A percentile compares a stretch with the other conserved stretches of the same genome.
Evolutionary conservation across 2,329 filamentous ascomycete genomes (phyloP).

Genomic region (Exophiala sideris): DNA sequence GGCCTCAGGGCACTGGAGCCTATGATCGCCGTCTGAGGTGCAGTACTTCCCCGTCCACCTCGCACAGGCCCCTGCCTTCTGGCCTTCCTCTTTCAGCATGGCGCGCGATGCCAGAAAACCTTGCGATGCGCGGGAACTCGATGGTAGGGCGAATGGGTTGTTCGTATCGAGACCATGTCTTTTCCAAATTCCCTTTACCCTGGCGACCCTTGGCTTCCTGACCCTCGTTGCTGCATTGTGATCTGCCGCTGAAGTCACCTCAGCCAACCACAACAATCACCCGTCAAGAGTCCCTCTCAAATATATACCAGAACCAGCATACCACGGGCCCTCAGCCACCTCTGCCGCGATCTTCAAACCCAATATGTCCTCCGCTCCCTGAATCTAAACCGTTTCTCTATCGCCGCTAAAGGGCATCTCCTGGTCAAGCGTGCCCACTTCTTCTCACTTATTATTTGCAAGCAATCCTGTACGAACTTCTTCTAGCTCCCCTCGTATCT

Average conservation of each 20-base stretch:
- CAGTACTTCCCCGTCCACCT: not conserved
- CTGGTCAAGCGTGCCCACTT: not conserved
- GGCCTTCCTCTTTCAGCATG: not conserved
- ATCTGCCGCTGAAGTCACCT: not conserved
- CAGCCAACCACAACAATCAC: not conserved
- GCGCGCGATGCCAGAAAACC: not conserved
- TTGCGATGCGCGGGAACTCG: not conserved
- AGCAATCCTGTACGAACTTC: not conserved
- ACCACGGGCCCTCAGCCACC: not conserved
- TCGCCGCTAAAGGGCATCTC: not conserved
- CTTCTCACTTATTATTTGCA: not conserved
- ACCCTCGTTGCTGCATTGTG: not conserved
- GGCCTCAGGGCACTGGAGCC: not conserved
- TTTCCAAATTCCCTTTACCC: not conserved
- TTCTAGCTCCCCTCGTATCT: not conserved
- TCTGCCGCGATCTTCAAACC: not conserved
- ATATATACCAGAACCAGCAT: not conserved
- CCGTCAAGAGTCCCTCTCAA: not conserved
- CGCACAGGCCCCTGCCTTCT: not conserved
- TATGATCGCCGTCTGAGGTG: not conserved
- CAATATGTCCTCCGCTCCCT: not conserved
- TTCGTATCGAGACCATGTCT: conserved; percentile 4
- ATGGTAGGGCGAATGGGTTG: conserved; percentile 3
- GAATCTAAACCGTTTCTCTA: not conserved
- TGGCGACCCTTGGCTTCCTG: not conserved